Evolutionary conservation across 129 eudicot genomes (phyloP).

Genomic region (Tagetes erecta): DNA sequence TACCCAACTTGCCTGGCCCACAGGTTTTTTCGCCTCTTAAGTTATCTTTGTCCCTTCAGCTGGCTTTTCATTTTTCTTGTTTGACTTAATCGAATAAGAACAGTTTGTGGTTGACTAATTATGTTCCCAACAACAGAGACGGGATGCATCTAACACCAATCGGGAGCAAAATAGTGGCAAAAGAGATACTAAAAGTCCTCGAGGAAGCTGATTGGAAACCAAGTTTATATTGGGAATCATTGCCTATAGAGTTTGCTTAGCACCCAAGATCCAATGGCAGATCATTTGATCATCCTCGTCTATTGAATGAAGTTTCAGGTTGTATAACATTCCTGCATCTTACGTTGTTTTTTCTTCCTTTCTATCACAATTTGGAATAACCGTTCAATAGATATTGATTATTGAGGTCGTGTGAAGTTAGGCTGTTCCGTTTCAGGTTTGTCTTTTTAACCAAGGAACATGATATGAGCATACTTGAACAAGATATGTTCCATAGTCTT

Average conservation of each 20-base stretch:
- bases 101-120: neutral
- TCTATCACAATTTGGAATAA: neutral
- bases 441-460: neutral
- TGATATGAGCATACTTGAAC: neutral
- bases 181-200: constrained; percentile 55
- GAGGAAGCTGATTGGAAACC: constrained; percentile 67
- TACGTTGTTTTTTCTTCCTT: neutral
- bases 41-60: too few relatives aligned
- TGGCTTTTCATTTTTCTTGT: neutral
- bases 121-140: constrained; percentile 42
- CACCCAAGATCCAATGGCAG: neutral
- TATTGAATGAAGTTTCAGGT: neutral
- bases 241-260: constrained; percentile 53
- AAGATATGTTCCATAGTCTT: neutral
- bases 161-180: constrained; percentile 59
- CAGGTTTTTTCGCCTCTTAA: too few relatives aligned
- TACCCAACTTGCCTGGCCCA: too few relatives aligned
- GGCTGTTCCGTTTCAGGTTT: neutral
- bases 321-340: neutral
- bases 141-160: constrained; percentile 64
- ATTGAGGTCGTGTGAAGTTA: neutral
- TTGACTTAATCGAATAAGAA: neutral
- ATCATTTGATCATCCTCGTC: neutral
- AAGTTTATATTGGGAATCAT: constrained; percentile 50
- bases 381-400: neutral